Percentiles rank a stretch among this genome's conserved stretches.
phyloP scores from a whole-genome alignment of 164 flowering plant genomes.

The Berberis vulgaris region DNA sequence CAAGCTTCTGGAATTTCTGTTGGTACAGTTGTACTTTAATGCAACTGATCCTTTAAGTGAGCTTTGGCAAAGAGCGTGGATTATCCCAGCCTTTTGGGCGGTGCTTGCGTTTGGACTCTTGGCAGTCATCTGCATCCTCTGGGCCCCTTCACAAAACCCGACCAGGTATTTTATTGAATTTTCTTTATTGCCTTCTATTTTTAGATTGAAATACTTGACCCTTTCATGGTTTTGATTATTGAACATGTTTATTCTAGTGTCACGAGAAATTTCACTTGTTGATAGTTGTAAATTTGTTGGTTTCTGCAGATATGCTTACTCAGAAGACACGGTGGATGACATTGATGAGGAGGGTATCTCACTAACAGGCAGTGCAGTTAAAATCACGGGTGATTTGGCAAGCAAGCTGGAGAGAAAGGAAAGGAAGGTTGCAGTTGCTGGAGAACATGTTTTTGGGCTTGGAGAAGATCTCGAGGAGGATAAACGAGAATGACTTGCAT shows the following conservation, averaged over 20 bases:
- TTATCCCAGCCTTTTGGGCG: conserved; percentile 80
- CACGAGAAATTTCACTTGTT: not conserved
- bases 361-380: conserved; percentile 28
- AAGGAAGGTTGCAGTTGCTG: conserved; percentile 20
- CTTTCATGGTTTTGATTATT: too few relatives aligned
- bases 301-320: conserved; percentile 45
- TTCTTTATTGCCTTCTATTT: not conserved
- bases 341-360: conserved; percentile 60
- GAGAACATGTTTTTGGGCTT: conserved; percentile 31
- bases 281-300: not conserved
- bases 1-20: conserved; percentile 9
- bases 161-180: conserved; percentile 44
- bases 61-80: conserved; percentile 75
- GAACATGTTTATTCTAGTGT: too few relatives aligned
- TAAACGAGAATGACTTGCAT: conserved; percentile 27
- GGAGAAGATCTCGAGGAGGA: conserved; percentile 45
- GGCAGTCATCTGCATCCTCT: conserved; percentile 62
- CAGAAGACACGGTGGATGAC: conserved; percentile 60
- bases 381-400: conserved; percentile 22
- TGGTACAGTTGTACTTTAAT: conserved; percentile 69
- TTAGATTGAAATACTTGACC: too few relatives aligned
- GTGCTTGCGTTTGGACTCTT: conserved; percentile 60
- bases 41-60: conserved; percentile 73
- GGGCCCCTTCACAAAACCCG: conserved; percentile 80
- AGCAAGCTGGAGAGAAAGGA: conserved; percentile 37